Evolutionary conservation across 306 rosid genomes (phyloP).

Genomic region (Cicer pinnatifidum): DNA sequence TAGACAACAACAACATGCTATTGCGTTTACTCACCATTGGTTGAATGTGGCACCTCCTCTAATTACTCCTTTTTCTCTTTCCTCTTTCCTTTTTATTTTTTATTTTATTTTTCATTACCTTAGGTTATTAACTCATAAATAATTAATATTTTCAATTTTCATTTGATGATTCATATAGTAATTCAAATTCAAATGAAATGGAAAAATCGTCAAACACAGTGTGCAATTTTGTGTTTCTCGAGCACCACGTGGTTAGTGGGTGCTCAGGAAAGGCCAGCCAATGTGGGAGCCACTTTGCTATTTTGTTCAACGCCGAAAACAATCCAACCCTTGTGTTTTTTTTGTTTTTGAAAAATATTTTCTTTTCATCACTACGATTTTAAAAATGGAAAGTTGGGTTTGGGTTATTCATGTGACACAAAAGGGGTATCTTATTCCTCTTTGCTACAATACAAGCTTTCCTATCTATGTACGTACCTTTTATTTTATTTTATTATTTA

Average conservation of each 20-base stretch:
- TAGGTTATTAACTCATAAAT: background rate
- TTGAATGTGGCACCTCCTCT: constrained; percentile 33
- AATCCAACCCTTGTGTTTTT: background rate
- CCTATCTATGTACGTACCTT: background rate
- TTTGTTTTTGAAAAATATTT: background rate
- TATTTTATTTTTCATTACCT: background rate
- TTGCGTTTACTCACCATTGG: constrained; percentile 49
- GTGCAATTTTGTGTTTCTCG: constrained; percentile 52
- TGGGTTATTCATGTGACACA: constrained; percentile 30
- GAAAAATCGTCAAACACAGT: constrained; percentile 52
- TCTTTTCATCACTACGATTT: background rate
- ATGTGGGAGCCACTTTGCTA: constrained; percentile 59
- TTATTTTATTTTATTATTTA: background rate
- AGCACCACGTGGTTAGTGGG: constrained; percentile 86
- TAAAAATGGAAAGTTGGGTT: constrained; percentile 29
- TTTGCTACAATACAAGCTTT: constrained; percentile 25
- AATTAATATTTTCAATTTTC: constrained; percentile 12
- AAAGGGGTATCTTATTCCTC: constrained; percentile 32
- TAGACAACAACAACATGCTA: constrained; percentile 41
- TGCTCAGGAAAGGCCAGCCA: constrained; percentile 44
- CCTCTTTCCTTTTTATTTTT: background rate
- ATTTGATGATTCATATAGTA: background rate
- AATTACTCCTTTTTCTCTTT: background rate
- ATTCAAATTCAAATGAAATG: background rate
- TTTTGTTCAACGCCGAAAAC: constrained; percentile 56